A percentile compares a stretch with the other conserved stretches of the same genome.
These are phyloP conservation scores for Annona cherimola DNA, from an alignment of 164 flowering plant species.

Conservation along the genomic window DNA sequence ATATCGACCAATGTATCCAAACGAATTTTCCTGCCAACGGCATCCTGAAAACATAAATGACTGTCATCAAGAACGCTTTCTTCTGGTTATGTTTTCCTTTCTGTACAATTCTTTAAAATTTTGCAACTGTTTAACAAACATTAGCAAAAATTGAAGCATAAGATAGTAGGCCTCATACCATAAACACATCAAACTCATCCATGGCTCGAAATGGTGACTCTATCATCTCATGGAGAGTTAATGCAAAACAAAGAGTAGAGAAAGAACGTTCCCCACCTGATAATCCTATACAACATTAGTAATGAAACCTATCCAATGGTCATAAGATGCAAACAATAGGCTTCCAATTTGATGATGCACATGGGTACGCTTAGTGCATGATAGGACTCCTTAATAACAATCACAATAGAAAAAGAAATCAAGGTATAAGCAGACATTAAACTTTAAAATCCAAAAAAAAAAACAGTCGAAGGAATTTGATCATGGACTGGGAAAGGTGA, in stretches of 20 bases:
- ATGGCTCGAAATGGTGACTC: conserved; percentile 96
- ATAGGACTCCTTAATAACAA: too few species aligned
- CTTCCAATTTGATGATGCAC: too few species aligned
- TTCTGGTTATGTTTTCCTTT: not conserved
- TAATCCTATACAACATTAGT: not conserved
- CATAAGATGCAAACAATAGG: too few species aligned
- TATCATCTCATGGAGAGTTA: conserved; percentile 91
- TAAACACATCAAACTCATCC: conserved; percentile 99
- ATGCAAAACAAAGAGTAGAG: conserved; percentile 87
- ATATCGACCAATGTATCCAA: conserved; percentile 84
- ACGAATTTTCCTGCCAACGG: conserved; percentile 93
- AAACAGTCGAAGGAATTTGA: too few species aligned
- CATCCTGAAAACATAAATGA: conserved; percentile 59
- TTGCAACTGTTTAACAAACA: not conserved
- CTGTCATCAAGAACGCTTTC: not conserved
- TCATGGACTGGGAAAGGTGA: too few species aligned
- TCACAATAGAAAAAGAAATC: too few species aligned
- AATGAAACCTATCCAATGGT: not conserved
- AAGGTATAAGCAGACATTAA: too few species aligned
- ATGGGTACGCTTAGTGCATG: too few species aligned
- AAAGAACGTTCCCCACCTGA: conserved; percentile 96
- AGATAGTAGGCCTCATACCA: conserved; percentile 40
- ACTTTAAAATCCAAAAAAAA: too few species aligned
- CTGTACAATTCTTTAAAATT: not conserved
- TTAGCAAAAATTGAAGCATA: too few species aligned